A percentile compares a stretch with the other conserved stretches of the same genome.
Evolutionary conservation across 495 filamentous ascomycete species (phyloP).

Genomic region (Bombardia bombarda): DNA sequence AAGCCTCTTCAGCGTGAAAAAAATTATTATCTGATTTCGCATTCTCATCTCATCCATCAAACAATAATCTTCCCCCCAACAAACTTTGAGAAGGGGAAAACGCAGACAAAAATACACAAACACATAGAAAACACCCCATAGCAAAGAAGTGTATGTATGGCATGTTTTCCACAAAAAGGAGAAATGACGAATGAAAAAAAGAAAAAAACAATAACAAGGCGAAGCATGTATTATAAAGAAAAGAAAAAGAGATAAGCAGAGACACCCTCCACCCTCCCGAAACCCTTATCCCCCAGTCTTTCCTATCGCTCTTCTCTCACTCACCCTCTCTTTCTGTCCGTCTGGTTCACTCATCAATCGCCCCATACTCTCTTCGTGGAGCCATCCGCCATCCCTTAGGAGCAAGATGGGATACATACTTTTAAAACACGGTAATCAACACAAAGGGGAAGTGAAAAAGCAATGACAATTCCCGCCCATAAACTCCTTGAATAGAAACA

Average conservation of each 20-base stretch:
- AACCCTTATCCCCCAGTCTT: neutral
- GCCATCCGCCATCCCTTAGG: neutral
- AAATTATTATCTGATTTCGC: too few relatives aligned
- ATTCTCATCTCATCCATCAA: too few relatives aligned
- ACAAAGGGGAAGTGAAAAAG: constrained; percentile 16
- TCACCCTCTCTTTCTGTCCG: neutral
- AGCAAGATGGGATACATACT: constrained; percentile 12
- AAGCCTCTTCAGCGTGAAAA: too few relatives aligned
- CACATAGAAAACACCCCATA: too few relatives aligned
- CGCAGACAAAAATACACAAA: too few relatives aligned
- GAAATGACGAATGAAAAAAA: too few relatives aligned
- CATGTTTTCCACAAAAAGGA: too few relatives aligned
- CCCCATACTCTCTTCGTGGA: neutral
- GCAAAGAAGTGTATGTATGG: too few relatives aligned
- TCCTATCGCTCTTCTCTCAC: neutral
- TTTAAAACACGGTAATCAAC: constrained; percentile 15
- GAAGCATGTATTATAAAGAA: constrained; percentile 14
- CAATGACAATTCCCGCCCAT: constrained; percentile 9
- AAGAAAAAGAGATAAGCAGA: constrained; percentile 12
- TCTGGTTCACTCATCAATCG: neutral
- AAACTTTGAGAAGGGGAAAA: too few relatives aligned
- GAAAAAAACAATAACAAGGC: constrained; percentile 7
- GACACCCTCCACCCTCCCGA: neutral
- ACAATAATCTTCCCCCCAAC: too few relatives aligned
- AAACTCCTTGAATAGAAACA: constrained; percentile 6